Percentiles rank a stretch among this genome's conserved stretches.
Conservation (phyloP, 305 asterid genomes). For the Rubia balearica region DNA sequence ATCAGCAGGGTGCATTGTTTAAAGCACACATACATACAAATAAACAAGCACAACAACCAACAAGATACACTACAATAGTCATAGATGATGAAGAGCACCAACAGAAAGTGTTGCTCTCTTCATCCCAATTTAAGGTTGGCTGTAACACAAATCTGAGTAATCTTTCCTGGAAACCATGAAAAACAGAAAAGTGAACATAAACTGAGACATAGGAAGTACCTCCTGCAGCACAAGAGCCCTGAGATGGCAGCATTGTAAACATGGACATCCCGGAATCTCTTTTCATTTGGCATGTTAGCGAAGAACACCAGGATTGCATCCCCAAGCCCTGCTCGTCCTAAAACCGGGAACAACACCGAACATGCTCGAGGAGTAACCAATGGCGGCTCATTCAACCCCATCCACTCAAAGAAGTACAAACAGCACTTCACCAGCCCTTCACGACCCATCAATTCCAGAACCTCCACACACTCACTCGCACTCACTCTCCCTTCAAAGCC, state of each 20-base stretch:
- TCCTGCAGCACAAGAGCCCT: conserved; percentile 54
- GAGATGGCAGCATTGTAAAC: conserved; percentile 77
- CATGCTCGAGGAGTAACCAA: conserved; percentile 70
- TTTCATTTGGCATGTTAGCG: conserved; percentile 55
- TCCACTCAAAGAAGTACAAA: conserved; percentile 87
- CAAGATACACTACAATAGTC: background rate
- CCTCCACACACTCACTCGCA: conserved; percentile 62
- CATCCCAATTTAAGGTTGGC: background rate
- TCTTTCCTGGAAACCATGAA: background rate
- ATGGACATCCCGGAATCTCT: conserved; percentile 51
- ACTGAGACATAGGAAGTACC: conserved; percentile 31
- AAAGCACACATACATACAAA: background rate
- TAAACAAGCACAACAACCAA: background rate
- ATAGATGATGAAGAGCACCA: background rate
- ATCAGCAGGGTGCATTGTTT: background rate
- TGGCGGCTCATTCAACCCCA: conserved; percentile 67
- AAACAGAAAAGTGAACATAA: conserved; percentile 1
- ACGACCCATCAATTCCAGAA: conserved; percentile 51
- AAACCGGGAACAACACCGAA: conserved; percentile 50
- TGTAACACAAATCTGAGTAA: background rate
- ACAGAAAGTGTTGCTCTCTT: background rate
- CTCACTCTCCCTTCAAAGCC: conserved; percentile 49
- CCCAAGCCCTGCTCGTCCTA: conserved; percentile 72
- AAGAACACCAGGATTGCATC: conserved; percentile 55
- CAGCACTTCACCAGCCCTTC: conserved; percentile 50